Evolutionary conservation across 2,329 filamentous ascomycete genomes (phyloP), one percentile per base, ranked within the genome.

Genomic region (Sclerotiophoma versabilis): DNA sequence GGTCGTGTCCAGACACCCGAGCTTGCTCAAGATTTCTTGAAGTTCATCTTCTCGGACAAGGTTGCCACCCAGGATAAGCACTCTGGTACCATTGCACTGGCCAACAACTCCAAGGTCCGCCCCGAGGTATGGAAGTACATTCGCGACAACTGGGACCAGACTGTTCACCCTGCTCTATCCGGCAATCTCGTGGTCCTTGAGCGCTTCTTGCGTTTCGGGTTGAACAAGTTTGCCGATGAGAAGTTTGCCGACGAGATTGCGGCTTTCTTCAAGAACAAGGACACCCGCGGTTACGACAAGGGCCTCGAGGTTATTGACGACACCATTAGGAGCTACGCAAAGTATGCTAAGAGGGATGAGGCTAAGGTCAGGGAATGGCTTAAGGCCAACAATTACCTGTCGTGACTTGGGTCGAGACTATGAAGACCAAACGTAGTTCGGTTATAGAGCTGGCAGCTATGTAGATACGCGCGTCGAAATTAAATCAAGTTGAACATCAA

Each of bases 51-150:
- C 75, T 93, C 91, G 63, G 88, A 89, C 73, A 83, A 89, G n/a
- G 91, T 98, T 22, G 87, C 91, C 9, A 84, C 88, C 11, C 93
- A 92, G 69, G 95, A 99, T 74, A 86, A 95, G 75, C 93, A 98
- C 78, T 88, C 87, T 11, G 89, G 92, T 25, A 88, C 88, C n/a
- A 80, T 83, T 42, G 84, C 87, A 1, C 79, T 99, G 23, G 86
- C 90, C 4, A 81, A 79, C 59, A 97, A 97, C 77, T 80, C 86
- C 8, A 83, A 85, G 57, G 88, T 87, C 3, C 88, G 93, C n/a
- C 77, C 82, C 37, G 80, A 88, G 37, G 84, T 96, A 53, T 99
- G 95, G 95, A 80, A 88, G 47, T 96, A 90, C 76, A 84, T 97
- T 70, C 91, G 93, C 77, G 81, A 84, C 36, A 88, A 96, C 78